Evolutionary conservation across 176 grass and related monocot genomes (phyloP).

Genomic region (Paspalum notatum): DNA sequence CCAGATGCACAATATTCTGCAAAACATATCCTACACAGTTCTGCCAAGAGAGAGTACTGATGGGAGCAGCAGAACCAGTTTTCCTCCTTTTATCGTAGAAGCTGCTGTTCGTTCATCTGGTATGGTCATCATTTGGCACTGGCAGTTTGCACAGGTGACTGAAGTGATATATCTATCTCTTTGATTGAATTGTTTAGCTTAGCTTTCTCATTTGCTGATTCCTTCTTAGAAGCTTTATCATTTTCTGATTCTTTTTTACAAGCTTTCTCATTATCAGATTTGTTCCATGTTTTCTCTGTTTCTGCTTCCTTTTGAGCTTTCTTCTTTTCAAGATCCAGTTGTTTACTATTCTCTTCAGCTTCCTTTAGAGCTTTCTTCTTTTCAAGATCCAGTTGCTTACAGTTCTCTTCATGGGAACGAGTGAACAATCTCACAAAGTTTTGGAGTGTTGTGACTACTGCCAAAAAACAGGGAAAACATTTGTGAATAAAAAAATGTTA

Average conservation of each 20-base stretch:
- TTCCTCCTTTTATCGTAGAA: conserved; percentile 13
- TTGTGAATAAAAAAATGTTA: conserved; percentile 20
- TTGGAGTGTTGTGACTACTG: conserved; percentile 82
- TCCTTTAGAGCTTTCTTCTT: conserved; percentile 89
- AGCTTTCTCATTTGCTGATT: conserved; percentile 40
- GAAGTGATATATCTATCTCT: conserved; percentile 41
- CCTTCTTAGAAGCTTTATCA: conserved; percentile 52
- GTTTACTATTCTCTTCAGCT: conserved; percentile 77
- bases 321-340: conserved; percentile 67
- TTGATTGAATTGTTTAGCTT: conserved; percentile 57
- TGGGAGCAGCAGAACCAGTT: conserved; percentile 24
- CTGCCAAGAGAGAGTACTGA: not conserved
- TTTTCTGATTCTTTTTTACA: conserved; percentile 58
- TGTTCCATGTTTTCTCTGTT: conserved; percentile 55
- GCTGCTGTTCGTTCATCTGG: conserved; percentile 18
- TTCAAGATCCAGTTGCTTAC: conserved; percentile 83
- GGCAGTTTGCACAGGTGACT: conserved; percentile 42
- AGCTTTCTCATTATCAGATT: conserved; percentile 14
- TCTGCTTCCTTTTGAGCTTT: conserved; percentile 60
- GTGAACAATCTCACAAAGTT: conserved; percentile 87
- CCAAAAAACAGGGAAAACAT: conserved; percentile 21
- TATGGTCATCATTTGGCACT: conserved; percentile 41
- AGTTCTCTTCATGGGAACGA: conserved; percentile 91
- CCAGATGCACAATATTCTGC: too few relatives aligned
- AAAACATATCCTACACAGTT: conserved; percentile 27